Conservation (phyloP, 2,329 filamentous ascomycete genomes). For the Epichloe hybrida region DNA sequence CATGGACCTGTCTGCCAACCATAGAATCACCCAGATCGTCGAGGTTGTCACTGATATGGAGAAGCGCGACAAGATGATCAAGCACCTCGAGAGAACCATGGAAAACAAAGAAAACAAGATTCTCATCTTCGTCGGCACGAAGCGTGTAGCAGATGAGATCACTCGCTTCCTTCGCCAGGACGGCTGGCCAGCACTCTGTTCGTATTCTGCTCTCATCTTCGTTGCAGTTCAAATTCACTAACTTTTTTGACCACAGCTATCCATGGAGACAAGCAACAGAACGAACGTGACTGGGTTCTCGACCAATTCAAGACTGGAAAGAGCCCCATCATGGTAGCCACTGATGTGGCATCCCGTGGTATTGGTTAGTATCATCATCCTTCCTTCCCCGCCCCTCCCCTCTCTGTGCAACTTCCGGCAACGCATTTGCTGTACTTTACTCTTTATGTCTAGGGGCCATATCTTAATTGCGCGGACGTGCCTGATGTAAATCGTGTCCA, state of each 20-base stretch:
- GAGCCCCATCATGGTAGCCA: slow-evolving; percentile 99
- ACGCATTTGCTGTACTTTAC: slow-evolving; percentile 62
- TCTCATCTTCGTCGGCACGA: slow-evolving; percentile 84
- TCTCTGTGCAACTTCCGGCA: slow-evolving; percentile 44
- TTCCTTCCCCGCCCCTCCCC: slow-evolving; percentile 30
- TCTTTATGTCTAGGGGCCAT: slow-evolving; percentile 73
- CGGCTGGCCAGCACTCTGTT: slow-evolving; percentile 93
- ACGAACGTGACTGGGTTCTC: slow-evolving; percentile 98
- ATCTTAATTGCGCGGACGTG: slow-evolving; percentile 80
- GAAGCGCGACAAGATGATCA: slow-evolving; percentile 95
- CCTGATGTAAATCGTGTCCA: slow-evolving; percentile 74
- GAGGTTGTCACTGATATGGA: slow-evolving; percentile 94
- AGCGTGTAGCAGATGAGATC: slow-evolving; percentile 95
- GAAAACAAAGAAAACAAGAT: slow-evolving; percentile 92
- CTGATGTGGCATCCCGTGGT: slow-evolving; percentile 98
- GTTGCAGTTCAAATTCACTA: slow-evolving; percentile 17
- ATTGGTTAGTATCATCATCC: slow-evolving; percentile 80
- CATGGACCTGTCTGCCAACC: slow-evolving; percentile 89
- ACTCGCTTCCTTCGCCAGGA: slow-evolving; percentile 95
- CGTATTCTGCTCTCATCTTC: slow-evolving; percentile 31
- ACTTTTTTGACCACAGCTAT: slow-evolving; percentile 52
- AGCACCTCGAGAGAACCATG: slow-evolving; percentile 96
- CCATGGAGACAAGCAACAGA: slow-evolving; percentile 98
- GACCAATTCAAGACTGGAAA: slow-evolving; percentile 99
- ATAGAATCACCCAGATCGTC: slow-evolving; percentile 94